These are phyloP conservation scores for Paraphaeosphaeria sporulosa DNA, from an alignment of 2,329 filamentous ascomycete species.

Conservation along the genomic window DNA sequence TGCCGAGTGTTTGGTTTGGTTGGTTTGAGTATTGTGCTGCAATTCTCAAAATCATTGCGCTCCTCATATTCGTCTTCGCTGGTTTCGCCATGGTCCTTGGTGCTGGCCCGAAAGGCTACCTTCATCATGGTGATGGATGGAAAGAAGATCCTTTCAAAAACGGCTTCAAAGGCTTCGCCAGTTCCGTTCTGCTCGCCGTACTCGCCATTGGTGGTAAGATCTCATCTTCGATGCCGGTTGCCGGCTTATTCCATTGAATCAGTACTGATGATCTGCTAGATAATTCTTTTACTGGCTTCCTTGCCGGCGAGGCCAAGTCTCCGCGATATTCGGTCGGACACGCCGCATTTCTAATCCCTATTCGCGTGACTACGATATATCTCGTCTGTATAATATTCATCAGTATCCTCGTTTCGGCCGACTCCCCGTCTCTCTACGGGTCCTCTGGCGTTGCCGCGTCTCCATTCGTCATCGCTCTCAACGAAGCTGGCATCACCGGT, in stretches of 20 bases:
- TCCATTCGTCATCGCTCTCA: constrained; percentile 70
- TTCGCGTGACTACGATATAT: constrained; percentile 49
- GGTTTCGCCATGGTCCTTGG: constrained; percentile 12
- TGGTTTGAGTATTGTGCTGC: constrained; percentile 25
- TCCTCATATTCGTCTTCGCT: constrained; percentile 27
- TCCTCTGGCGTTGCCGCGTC: constrained; percentile 50
- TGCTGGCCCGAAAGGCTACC: constrained; percentile 7
- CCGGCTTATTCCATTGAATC: constrained; percentile 68
- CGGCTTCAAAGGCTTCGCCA: constrained; percentile 55
- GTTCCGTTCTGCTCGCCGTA: constrained; percentile 68
- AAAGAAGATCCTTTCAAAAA: constrained; percentile 57
- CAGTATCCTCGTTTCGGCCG: constrained; percentile 44
- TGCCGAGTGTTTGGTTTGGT: constrained; percentile 22
- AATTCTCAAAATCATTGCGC: constrained; percentile 26
- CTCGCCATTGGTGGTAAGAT: constrained; percentile 77
- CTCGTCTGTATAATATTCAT: constrained; percentile 44
- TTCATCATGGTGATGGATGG: constrained; percentile 9
- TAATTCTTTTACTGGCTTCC: constrained; percentile 60
- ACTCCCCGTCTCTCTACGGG: constrained; percentile 30
- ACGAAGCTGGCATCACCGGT: constrained; percentile 62
- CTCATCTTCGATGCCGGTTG: constrained; percentile 70
- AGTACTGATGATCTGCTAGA: background rate
- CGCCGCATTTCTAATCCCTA: constrained; percentile 87
- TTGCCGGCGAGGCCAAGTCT: constrained; percentile 77
- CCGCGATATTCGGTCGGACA: constrained; percentile 81